Evolutionary conservation across 129 eudicot genomes (phyloP), one percentile per base, ranked within the genome.

Genomic region (Silybum marianum): DNA sequence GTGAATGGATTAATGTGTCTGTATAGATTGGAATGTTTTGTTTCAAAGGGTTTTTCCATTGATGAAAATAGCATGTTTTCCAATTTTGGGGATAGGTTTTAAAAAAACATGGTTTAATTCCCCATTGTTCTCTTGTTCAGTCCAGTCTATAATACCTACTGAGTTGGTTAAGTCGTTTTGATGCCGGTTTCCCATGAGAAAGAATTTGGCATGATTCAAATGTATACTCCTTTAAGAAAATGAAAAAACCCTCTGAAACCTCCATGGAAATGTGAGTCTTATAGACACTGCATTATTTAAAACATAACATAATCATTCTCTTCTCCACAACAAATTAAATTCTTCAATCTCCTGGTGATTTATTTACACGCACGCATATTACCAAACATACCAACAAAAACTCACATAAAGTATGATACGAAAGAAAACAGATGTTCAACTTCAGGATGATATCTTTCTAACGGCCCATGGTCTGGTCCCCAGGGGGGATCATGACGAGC

Each of bases 401-500:
- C 73, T 78, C 73, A 32, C 25, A 70, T 68, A 21, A 60, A 77
- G 81, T 71, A 77, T 26, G 25, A 44, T 11, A 70, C 60, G 26
- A 76, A 21, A n/a, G n/a, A n/a, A 77, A 71, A 71, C 74, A 83
- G 22, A 71, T 54, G 12, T 69, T 69, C 7, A 23, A 16, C 19
- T 76, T 40, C 73, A 73, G 39, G 66, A 36, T 38, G 26, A 40
- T 81, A 3, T 77, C 86, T 71, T 83, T 69, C 73, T 80, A 62
- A 68, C 96, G 94, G 24, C 89, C 97, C 98, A 94, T 94, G 70
- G 90, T 78, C 83, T 94, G 98, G 24, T 82, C 92, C 11, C 79
- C 89, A n/a, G 98, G 97, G 9, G 98, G 91, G 32, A 92, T 83
- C 98, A 94, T 94, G 66, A 90, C 83, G 73, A 89, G 25, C 86